phyloP scores from a whole-genome alignment of 352 stramenopile genomes.

The Phytophthora melonis region DNA sequence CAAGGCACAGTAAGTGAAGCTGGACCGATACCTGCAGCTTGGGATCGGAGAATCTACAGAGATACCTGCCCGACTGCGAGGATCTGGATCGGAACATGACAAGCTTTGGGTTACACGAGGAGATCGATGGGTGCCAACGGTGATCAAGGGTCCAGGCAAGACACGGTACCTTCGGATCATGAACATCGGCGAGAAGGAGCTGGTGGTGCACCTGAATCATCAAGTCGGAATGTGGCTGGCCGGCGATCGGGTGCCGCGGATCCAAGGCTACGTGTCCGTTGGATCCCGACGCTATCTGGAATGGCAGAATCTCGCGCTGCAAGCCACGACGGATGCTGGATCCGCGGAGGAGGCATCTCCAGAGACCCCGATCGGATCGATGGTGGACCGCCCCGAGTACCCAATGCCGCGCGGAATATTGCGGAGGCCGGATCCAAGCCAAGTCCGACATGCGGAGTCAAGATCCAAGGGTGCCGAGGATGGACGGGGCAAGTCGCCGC shows the following conservation, averaged over 20 bases:
- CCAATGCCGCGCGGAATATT: no score
- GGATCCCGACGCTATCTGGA: constrained; percentile 1
- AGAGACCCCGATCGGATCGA: background rate
- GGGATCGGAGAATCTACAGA: background rate
- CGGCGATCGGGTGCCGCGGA: constrained; percentile 3
- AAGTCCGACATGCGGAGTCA: no score
- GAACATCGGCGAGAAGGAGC: background rate
- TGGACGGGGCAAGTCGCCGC: no score
- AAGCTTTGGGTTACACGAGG: constrained; percentile 19
- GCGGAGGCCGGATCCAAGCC: no score
- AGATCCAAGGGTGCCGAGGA: no score
- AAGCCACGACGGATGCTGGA: background rate
- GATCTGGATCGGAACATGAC: background rate
- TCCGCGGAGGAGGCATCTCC: background rate
- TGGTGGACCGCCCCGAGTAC: background rate
- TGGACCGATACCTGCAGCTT: background rate
- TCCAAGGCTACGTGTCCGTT: constrained; percentile 14
- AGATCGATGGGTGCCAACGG: constrained; percentile 9
- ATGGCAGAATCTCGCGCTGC: constrained; percentile 22
- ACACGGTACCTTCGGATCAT: constrained; percentile 11
- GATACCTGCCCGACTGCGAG: background rate
- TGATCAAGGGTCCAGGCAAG: background rate
- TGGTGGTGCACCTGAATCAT: background rate
- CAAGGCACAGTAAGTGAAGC: no score
- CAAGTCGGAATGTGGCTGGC: constrained; percentile 13